Evolutionary conservation across 495 filamentous ascomycete genomes (phyloP).

Genomic region (Pyrenula massariospora): DNA sequence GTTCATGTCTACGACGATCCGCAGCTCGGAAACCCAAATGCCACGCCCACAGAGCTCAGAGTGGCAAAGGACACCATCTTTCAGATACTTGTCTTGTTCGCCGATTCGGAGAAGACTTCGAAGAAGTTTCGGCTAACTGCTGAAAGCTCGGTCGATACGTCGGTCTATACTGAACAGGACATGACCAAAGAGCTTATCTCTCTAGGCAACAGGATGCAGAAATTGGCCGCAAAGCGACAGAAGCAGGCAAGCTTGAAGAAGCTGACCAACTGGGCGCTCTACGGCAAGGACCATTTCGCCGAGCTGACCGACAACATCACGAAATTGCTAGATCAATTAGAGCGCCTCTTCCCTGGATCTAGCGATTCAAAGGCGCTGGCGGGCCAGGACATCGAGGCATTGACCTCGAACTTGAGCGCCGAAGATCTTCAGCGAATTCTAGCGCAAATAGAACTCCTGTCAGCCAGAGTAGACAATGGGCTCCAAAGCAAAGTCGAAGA

Average conservation of each 20-base stretch:
- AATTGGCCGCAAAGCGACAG: constrained; percentile 9
- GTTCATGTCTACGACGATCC: constrained; percentile 10
- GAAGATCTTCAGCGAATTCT: too few species aligned
- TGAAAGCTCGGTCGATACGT: constrained; percentile 9
- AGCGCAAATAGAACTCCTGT: too few species aligned
- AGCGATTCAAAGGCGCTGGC: too few species aligned
- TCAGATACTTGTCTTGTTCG: constrained; percentile 14
- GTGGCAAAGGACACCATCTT: constrained; percentile 9
- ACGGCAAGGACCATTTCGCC: too few species aligned
- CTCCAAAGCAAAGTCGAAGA: too few species aligned
- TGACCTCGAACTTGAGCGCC: too few species aligned
- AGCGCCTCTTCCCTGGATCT: too few species aligned
- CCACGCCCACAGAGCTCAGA: constrained; percentile 7
- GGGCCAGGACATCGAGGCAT: too few species aligned
- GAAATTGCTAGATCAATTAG: too few species aligned
- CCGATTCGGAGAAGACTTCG: constrained; percentile 11
- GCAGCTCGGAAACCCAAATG: constrained; percentile 1
- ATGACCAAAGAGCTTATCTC: constrained; percentile 7
- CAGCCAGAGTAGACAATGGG: too few species aligned
- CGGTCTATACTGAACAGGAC: constrained; percentile 2
- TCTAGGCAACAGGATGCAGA: constrained; percentile 9
- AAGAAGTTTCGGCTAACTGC: constrained; percentile 9
- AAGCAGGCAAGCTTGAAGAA: constrained; percentile 12
- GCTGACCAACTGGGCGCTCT: constrained; percentile 15
- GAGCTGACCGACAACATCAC: too few species aligned